Evolutionary conservation across 768 basidiomycete genomes (phyloP).

Genomic region (Pulveroboletus sp.): DNA sequence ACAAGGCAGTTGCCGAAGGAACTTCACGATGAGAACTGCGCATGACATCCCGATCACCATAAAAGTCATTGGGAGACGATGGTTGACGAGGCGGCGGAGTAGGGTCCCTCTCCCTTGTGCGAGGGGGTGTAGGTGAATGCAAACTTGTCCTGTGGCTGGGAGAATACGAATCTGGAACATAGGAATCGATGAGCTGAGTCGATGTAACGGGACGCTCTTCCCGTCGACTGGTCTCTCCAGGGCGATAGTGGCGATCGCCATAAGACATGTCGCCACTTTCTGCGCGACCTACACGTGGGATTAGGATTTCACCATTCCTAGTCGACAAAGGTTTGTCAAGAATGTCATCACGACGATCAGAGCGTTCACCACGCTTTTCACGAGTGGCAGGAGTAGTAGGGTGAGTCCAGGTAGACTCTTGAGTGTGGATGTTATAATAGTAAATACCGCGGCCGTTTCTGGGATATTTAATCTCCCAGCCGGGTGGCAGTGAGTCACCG

Average conservation of each 20-base stretch:
- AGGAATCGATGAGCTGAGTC: conserved; percentile 22
- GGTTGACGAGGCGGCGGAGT: conserved; percentile 21
- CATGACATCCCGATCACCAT: conserved; percentile 21
- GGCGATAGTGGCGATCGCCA: conserved; percentile 64
- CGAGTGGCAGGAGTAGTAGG: conserved; percentile 36
- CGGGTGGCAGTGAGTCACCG: conserved; percentile 43
- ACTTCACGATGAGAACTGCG: conserved; percentile 20
- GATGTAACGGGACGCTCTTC: conserved; percentile 24
- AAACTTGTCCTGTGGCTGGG: conserved; percentile 20
- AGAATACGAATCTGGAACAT: conserved; percentile 27
- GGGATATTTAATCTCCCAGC: conserved; percentile 57
- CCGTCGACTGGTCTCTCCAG: conserved; percentile 31
- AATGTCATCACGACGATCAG: conserved; percentile 24
- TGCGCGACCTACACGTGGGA: conserved; percentile 27
- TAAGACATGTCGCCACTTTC: conserved; percentile 40
- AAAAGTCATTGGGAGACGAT: conserved; percentile 16
- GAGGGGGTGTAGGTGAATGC: conserved; percentile 21
- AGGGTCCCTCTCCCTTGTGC: conserved; percentile 22
- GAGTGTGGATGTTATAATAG: conserved; percentile 55
- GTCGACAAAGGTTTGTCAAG: conserved; percentile 24
- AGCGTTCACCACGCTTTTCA: conserved; percentile 21
- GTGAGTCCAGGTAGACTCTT: conserved; percentile 54
- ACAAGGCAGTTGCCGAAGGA: conserved; percentile 11
- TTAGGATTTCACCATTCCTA: conserved; percentile 21
- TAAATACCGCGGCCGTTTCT: conserved; percentile 46